Percentiles rank a stretch among this genome's conserved stretches.
Evolutionary conservation across 805 yeast species (phyloP).

Genomic region (Cyberlindnera sargentensis): DNA sequence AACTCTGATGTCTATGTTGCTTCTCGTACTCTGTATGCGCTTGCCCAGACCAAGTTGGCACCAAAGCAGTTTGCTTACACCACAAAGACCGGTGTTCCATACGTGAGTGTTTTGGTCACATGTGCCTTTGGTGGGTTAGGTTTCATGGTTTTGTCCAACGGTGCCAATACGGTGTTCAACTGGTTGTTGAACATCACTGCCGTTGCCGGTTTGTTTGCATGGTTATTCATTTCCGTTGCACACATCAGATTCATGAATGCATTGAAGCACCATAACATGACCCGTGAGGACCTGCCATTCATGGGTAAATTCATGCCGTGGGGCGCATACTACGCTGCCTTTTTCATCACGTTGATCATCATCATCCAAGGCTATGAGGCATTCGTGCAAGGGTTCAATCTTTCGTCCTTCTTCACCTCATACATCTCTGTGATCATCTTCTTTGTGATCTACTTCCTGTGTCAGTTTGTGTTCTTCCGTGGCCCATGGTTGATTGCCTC

Average conservation of each 20-base stretch:
- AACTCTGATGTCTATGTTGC: constrained; percentile 71
- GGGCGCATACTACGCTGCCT: constrained; percentile 55
- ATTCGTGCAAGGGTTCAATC: constrained; percentile 36
- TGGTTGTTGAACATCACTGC: constrained; percentile 72
- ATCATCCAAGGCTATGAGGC: constrained; percentile 68
- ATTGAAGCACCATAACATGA: constrained; percentile 52
- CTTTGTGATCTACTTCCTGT: constrained; percentile 44
- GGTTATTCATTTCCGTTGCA: constrained; percentile 61
- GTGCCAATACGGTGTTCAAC: constrained; percentile 53
- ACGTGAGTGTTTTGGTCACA: constrained; percentile 47
- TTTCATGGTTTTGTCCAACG: constrained; percentile 43
- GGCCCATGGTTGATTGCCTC: constrained; percentile 31
- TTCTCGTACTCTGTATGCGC: constrained; percentile 57
- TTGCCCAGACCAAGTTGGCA: constrained; percentile 51
- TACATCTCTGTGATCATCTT: constrained; percentile 66
- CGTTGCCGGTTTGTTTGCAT: constrained; percentile 66
- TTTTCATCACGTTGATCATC: constrained; percentile 46
- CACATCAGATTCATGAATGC: constrained; percentile 68
- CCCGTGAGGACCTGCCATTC: constrained; percentile 65
- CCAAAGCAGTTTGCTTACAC: constrained; percentile 46
- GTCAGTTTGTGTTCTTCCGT: constrained; percentile 45
- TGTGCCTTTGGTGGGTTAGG: constrained; percentile 58
- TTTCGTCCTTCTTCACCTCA: constrained; percentile 63
- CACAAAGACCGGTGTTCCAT: constrained; percentile 58
- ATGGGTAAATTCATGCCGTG: constrained; percentile 64